Evolutionary conservation across 805 yeast genomes (phyloP).

Genomic region (Starmerella vaccinii): DNA sequence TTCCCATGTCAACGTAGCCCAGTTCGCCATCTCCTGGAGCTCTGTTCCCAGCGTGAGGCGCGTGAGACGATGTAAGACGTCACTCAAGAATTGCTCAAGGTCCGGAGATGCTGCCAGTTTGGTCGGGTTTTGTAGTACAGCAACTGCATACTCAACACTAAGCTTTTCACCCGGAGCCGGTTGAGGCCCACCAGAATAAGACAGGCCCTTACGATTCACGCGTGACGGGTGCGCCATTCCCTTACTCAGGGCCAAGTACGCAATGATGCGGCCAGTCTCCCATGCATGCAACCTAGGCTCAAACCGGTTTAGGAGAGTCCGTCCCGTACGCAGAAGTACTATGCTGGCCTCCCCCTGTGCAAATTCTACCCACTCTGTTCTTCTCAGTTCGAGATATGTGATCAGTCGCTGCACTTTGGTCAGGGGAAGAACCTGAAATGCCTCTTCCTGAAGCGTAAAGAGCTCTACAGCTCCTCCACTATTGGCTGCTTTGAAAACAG

Average conservation of each 20-base stretch:
- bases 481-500: neutral
- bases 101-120: neutral
- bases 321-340: slow-evolving; percentile 11
- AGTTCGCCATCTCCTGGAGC: neutral
- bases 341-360: slow-evolving; percentile 14
- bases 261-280: slow-evolving; percentile 9
- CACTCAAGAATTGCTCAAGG: neutral
- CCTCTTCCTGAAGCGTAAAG: slow-evolving; percentile 2
- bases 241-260: slow-evolving; percentile 12
- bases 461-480: neutral
- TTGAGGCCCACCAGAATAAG: neutral
- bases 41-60: neutral
- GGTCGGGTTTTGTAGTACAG: neutral
- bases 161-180: neutral
- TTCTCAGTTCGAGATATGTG: slow-evolving; percentile 9
- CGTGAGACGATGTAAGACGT: neutral
- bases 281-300: slow-evolving; percentile 6
- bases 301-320: slow-evolving; percentile 6
- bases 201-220: slow-evolving; percentile 14
- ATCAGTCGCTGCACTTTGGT: slow-evolving; percentile 1
- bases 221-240: slow-evolving; percentile 20
- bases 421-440: slow-evolving; percentile 1
- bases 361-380: neutral
- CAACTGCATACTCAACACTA: neutral
- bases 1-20: neutral